Conservation (phyloP, 371 early-diverging fungal species). For the Apophysomyces ossiformis region DNA sequence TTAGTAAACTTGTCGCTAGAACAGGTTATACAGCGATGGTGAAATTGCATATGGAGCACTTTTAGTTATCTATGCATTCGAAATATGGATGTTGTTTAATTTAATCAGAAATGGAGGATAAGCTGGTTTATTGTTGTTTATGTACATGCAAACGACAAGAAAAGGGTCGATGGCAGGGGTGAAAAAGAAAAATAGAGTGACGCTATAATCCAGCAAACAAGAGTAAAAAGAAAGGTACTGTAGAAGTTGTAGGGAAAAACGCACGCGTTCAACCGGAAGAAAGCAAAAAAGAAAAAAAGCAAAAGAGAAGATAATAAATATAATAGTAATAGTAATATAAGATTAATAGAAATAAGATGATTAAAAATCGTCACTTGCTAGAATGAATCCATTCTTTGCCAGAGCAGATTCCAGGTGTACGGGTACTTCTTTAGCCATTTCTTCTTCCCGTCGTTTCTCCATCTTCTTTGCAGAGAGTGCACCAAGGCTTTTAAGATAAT, state of each 20-base stretch:
- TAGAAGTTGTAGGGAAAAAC: neutral
- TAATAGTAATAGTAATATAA: neutral
- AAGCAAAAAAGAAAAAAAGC: slow-evolving; percentile 8
- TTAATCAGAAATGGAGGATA: neutral
- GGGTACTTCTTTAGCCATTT: slow-evolving; percentile 32
- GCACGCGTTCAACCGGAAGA: neutral
- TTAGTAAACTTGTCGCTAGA: no score
- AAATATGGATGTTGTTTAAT: no score
- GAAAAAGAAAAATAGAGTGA: neutral
- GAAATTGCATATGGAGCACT: no score
- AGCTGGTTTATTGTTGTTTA: neutral
- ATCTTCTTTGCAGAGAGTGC: slow-evolving; percentile 45
- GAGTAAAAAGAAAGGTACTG: no score
- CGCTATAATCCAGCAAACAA: slow-evolving; percentile 3
- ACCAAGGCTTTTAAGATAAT: slow-evolving; percentile 43
- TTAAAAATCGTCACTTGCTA: slow-evolving; percentile 16
- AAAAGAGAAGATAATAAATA: neutral
- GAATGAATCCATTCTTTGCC: slow-evolving; percentile 41
- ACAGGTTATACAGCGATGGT: no score
- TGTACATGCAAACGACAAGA: slow-evolving; percentile 3
- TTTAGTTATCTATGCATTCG: no score
- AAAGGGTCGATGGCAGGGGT: neutral
- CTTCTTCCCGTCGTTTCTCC: slow-evolving; percentile 43
- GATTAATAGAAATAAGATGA: neutral
- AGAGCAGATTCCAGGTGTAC: slow-evolving; percentile 35